Base-by-base conservation (phyloP, 352 stramenopile genomes). In the Salisapilia sapeloensis region DNA sequence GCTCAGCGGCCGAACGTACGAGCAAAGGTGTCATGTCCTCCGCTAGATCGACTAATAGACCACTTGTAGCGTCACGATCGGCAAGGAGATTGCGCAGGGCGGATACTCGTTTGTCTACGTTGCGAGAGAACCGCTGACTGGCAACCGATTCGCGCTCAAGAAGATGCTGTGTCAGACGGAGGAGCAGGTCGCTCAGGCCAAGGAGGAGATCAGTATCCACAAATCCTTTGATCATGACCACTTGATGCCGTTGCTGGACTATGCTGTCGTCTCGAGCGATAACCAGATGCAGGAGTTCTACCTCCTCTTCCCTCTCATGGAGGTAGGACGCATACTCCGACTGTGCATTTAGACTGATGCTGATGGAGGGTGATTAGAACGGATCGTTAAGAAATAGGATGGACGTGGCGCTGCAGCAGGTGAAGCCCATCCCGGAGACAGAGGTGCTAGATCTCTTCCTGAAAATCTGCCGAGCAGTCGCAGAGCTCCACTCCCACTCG, bases 51-150 rank as follows among this genome's bases (percentile, higher is more conserved):
- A 16, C 22, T 43, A n/a, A 33, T 34, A 18, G 35, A 11, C 6
- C 8, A 31, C 15, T 25, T 12, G 10, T 11, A 85, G 70, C 1
- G 57, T 90, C 11, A 44, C 47, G 4, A 47, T 84, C 10, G 48
- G 63, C 12, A 49, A 39, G 1, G 71, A 85, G 44, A 60, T 93
- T 29, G 74, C 80, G 3, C 77, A 93, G 50, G 79, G 80, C 28
- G 80, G 72, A 1, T 92, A 82, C 48, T 87, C 75, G 24, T 87
- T 78, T 35, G 80, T 93, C 23, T 92, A 84, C 46, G 57, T 56
- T 22, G 70, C 72, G 4, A 56, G 57, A 24, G 74, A 93, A 35
- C 53, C 65, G 7, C 35, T 56, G 21, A 89, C 74, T 10, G 67
- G 78, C 14, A 66, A 89, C 27, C 35, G 50, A 25, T 92, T 87